Evolutionary conservation across 2,329 filamentous ascomycete species (phyloP).

Genomic region (Pseudocercospora ulei): DNA sequence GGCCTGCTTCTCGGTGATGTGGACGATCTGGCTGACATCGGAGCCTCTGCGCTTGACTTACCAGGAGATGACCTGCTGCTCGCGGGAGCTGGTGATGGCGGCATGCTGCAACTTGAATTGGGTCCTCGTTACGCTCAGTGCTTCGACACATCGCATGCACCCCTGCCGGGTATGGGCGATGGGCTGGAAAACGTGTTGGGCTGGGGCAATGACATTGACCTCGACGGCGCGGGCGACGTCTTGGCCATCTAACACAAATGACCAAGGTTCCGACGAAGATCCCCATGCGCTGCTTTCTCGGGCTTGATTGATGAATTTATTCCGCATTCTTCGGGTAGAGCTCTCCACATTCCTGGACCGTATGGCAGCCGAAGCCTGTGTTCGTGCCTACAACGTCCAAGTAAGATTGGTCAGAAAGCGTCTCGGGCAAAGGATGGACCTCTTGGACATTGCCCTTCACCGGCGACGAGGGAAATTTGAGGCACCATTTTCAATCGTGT

Average conservation of each 20-base stretch:
- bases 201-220: constrained; percentile 4
- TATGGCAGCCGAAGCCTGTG: constrained; percentile 43
- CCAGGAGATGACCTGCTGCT: constrained; percentile 4
- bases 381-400: too few species aligned
- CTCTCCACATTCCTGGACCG: constrained; percentile 44
- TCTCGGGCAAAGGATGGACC: too few species aligned
- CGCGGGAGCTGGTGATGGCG: constrained; percentile 3
- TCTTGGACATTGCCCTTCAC: too few species aligned
- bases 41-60: neutral
- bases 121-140: constrained; percentile 13
- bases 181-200: constrained; percentile 4
- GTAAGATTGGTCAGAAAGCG: too few species aligned
- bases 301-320: too few species aligned
- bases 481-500: too few species aligned
- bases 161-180: constrained; percentile 2
- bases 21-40: constrained; percentile 3
- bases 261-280: too few species aligned
- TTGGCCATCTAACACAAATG: constrained; percentile 1
- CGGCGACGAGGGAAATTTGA: too few species aligned
- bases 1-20: constrained; percentile 1
- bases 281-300: too few species aligned
- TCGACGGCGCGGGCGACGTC: neutral
- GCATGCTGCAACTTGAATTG: constrained; percentile 11
- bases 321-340: constrained; percentile 44
- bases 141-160: constrained; percentile 4